phyloP scores from a whole-genome alignment of 1,284 basidiomycete species.

The Cutaneotrichosporon arboriforme region DNA sequence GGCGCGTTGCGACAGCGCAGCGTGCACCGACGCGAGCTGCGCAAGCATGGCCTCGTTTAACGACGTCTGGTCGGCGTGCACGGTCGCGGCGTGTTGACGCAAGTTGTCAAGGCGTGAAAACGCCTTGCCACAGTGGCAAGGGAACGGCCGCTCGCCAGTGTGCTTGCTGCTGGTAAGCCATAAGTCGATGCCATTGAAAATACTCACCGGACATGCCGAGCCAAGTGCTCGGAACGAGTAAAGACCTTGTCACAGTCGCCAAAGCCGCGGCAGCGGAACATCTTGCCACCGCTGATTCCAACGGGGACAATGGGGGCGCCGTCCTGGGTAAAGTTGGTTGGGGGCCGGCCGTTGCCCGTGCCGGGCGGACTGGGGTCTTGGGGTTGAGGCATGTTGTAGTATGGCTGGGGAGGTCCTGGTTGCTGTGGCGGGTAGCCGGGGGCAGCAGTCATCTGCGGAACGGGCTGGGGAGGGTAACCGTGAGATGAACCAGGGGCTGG shows the following conservation, averaged over 20 bases:
- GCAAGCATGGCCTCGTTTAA: constrained; percentile 89
- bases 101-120: constrained; percentile 96
- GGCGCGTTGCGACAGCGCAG: constrained; percentile 57
- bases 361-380: constrained; percentile 30
- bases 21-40: constrained; percentile 77
- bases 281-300: constrained; percentile 57
- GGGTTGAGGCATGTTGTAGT: constrained; percentile 27
- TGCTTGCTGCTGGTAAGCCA: constrained; percentile 65
- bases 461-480: constrained; percentile 34
- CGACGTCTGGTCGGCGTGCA: constrained; percentile 78
- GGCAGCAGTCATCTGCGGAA: constrained; percentile 33
- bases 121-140: constrained; percentile 89
- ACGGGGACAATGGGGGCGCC: constrained; percentile 45
- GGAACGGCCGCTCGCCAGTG: constrained; percentile 91
- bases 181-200: background rate
- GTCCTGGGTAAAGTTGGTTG: constrained; percentile 31
- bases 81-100: constrained; percentile 91
- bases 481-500: constrained; percentile 35
- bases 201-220: constrained; percentile 81
- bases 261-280: constrained; percentile 90
- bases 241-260: constrained; percentile 96
- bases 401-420: constrained; percentile 15
- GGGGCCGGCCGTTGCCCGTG: constrained; percentile 14
- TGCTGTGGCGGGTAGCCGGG: constrained; percentile 31
- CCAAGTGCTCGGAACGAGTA: constrained; percentile 87